These are phyloP conservation scores for Beauveria medogensis DNA, from an alignment of 2,329 filamentous ascomycete species.

Conservation along the genomic window DNA sequence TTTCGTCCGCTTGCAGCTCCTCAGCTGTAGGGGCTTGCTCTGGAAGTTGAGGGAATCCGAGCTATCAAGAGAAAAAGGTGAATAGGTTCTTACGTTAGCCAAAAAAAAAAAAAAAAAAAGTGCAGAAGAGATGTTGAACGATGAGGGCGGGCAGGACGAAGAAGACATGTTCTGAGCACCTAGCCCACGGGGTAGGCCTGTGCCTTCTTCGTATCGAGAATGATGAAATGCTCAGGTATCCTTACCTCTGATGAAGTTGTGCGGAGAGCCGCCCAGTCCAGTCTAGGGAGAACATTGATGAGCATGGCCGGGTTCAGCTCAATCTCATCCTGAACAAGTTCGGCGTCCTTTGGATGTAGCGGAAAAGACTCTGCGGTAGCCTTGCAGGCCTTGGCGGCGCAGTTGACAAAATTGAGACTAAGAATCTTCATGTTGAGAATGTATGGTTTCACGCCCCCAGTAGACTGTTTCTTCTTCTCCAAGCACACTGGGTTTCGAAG, in stretches of 20 bases:
- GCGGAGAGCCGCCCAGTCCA: conserved; percentile 80
- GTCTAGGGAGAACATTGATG: conserved; percentile 72
- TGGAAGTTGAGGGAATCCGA: conserved; percentile 70
- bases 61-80: conserved; percentile 35
- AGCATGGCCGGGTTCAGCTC: conserved; percentile 76
- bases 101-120: background rate
- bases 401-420: conserved; percentile 93
- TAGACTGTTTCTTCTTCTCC: too few species aligned
- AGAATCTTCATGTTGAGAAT: conserved; percentile 71
- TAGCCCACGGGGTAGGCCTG: too few species aligned
- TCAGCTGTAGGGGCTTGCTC: conserved; percentile 53
- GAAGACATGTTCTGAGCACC: background rate
- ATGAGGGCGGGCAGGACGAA: background rate
- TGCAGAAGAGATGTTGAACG: background rate
- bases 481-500: background rate
- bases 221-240: background rate
- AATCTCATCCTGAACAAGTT: conserved; percentile 80
- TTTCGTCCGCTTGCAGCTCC: conserved; percentile 56
- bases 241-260: conserved; percentile 69
- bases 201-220: background rate
- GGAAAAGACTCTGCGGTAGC: conserved; percentile 72
- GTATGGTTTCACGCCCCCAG: background rate
- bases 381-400: conserved; percentile 93
- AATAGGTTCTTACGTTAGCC: background rate
- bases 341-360: conserved; percentile 84